A percentile compares a stretch with the other conserved stretches of the same genome.
phyloP scores from a whole-genome alignment of 352 stramenopile genomes.

The Thalassiosira exigua region DNA sequence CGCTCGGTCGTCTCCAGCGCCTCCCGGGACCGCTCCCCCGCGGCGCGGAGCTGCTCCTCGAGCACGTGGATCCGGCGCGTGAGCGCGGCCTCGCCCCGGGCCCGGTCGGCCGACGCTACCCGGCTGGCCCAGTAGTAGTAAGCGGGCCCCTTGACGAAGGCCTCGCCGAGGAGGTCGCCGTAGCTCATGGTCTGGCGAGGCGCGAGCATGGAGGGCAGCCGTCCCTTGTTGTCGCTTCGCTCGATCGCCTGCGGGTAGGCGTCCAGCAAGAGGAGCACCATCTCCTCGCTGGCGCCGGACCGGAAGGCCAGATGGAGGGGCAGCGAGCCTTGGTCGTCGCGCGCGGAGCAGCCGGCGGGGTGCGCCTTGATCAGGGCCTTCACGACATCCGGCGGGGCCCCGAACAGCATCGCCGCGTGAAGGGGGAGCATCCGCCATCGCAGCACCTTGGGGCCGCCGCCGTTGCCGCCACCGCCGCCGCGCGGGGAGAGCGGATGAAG shows the following conservation, averaged over 20 bases:
- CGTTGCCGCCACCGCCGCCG: neutral
- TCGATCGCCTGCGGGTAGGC: constrained; percentile 54
- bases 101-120: constrained; percentile 29
- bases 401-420: constrained; percentile 74
- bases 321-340: constrained; percentile 78
- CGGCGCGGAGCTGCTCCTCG: constrained; percentile 24
- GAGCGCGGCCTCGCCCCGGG: constrained; percentile 13
- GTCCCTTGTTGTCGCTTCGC: constrained; percentile 34
- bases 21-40: constrained; percentile 9
- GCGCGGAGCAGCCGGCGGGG: constrained; percentile 39
- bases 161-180: constrained; percentile 40
- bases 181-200: constrained; percentile 43
- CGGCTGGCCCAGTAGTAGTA: constrained; percentile 51
- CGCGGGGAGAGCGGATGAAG: too few relatives aligned
- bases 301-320: constrained; percentile 80
- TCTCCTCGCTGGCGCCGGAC: constrained; percentile 26
- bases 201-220: constrained; percentile 39
- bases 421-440: constrained; percentile 78
- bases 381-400: constrained; percentile 56
- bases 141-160: constrained; percentile 36
- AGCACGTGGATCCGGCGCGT: constrained; percentile 16
- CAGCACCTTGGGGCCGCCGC: constrained; percentile 34
- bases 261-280: constrained; percentile 42
- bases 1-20: constrained; percentile 29
- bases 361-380: constrained; percentile 65